Base-by-base conservation (phyloP, 2,329 filamentous ascomycete genomes). In the Phialemoniopsis sp. region DNA sequence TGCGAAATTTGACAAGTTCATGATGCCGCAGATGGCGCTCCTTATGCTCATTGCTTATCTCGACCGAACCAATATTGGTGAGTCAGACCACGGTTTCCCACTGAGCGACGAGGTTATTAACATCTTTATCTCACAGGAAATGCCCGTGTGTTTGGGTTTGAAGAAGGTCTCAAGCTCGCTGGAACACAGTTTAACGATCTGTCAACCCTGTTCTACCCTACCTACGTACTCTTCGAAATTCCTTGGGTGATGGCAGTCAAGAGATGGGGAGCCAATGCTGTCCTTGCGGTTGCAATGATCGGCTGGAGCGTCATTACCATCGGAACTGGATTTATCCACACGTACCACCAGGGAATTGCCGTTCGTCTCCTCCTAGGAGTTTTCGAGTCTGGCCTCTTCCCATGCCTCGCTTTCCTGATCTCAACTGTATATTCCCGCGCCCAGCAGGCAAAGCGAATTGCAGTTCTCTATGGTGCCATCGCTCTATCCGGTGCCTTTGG, bases 321-420 rank as follows among this genome's bases (percentile, higher is more conserved):
- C 9, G 48, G 49, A n/a, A 57, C 54, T 13, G 55, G 46, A 4
- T 59, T 58, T 39, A 49, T 58, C 29, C 44, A 57, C 8, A 59
- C 42, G 33, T 57, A 54, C 33, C 37, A 32, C 5, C 55, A 58
- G 42, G 47, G 49, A 3, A 51, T 57, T 17, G 52, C 47, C 10
- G 31, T 47, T n/a, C 54, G 56, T 14, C 42, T 60, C 35, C 35
- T 60, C 2, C 44, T 59, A 4, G 49, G 49, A 18, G 38, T 46
- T 2, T 46, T 46, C 28, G 56, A 60, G 38, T 54, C 55, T 10
- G 55, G 56, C 3, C 30, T 60, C 13, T 45, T 50, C 7, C 56
- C 51, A 2, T 46, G 44, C 12, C 45, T 59, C 12, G 47, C 49
- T 7, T 57, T 51, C 29, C 37, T 56, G 17, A 51, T 59, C 29